Evolutionary conservation across 2,329 filamentous ascomycete genomes (phyloP).

Genomic region (Dactylonectria macrodidyma): DNA sequence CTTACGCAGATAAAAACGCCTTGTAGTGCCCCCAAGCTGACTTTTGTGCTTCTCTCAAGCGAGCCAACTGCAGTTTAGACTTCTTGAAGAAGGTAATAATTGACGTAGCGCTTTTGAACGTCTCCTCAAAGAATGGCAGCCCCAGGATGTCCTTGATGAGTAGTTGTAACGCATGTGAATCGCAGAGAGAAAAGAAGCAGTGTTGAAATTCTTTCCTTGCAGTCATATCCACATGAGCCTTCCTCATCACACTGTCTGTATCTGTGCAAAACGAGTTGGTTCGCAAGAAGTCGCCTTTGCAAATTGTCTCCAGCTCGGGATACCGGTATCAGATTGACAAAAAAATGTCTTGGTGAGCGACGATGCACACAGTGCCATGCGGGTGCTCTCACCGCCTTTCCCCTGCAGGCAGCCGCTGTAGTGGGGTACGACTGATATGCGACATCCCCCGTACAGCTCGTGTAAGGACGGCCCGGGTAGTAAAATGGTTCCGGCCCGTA

Average conservation of each 20-base stretch:
- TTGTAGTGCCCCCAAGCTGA: neutral
- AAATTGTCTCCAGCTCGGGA: neutral
- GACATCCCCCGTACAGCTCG: too few relatives aligned
- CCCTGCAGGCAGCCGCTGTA: too few relatives aligned
- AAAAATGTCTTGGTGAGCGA: too few relatives aligned
- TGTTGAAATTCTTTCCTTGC: neutral
- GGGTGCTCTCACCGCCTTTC: too few relatives aligned
- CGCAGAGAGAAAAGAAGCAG: neutral
- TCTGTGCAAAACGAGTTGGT: slow-evolving; percentile 5
- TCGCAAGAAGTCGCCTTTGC: neutral
- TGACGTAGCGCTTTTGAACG: neutral
- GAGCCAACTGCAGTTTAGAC: neutral
- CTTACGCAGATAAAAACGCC: slow-evolving; percentile 1
- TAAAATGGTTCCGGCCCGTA: too few relatives aligned
- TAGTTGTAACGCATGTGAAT: neutral
- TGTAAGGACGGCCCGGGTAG: too few relatives aligned
- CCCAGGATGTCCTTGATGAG: neutral
- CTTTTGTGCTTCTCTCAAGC: neutral
- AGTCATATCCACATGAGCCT: neutral
- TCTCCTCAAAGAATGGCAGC: neutral
- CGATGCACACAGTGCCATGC: too few relatives aligned
- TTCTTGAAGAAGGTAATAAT: neutral
- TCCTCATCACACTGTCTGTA: neutral
- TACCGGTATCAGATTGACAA: too few relatives aligned
- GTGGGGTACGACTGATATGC: too few relatives aligned